Evolutionary conservation across 2,329 filamentous ascomycete species (phyloP).

Genomic region (Biscogniauxia mediterranea): DNA sequence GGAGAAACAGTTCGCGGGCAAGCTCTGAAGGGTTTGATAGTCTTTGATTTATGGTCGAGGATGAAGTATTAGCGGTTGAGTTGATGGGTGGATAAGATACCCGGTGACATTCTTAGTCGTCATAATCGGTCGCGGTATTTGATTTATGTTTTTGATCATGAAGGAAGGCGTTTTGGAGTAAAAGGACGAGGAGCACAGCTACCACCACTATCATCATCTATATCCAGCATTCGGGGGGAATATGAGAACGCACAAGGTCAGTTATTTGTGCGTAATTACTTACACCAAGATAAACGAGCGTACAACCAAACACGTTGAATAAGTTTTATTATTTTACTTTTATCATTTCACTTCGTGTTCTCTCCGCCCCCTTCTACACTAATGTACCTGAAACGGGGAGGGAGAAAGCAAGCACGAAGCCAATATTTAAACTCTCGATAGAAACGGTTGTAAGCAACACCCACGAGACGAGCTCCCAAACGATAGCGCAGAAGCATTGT

Average conservation of each 20-base stretch:
- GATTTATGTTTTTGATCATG: background rate
- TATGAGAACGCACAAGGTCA: background rate
- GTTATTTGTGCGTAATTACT: slow-evolving; percentile 19
- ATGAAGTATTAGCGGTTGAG: background rate
- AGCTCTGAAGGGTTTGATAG: background rate
- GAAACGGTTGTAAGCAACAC: slow-evolving; percentile 33
- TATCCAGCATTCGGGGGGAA: background rate
- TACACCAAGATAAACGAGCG: slow-evolving; percentile 23
- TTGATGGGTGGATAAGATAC: background rate
- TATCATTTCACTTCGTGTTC: background rate
- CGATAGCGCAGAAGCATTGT: slow-evolving; percentile 58
- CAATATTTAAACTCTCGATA: slow-evolving; percentile 8
- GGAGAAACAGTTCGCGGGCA: slow-evolving; percentile 11
- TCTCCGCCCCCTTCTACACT: slow-evolving; percentile 10
- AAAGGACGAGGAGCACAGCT: background rate
- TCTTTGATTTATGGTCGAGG: background rate
- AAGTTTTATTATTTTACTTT: background rate
- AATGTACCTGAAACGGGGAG: slow-evolving; percentile 7
- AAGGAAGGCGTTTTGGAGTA: background rate
- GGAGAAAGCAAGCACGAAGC: background rate
- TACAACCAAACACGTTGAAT: slow-evolving; percentile 14
- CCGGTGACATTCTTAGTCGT: background rate
- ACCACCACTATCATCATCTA: background rate
- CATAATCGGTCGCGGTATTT: background rate
- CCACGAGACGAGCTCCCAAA: slow-evolving; percentile 36